A percentile compares a stretch with the other conserved stretches of the same genome.
Evolutionary conservation across 805 yeast species (phyloP).

Genomic region (Myxozyma geophila): DNA sequence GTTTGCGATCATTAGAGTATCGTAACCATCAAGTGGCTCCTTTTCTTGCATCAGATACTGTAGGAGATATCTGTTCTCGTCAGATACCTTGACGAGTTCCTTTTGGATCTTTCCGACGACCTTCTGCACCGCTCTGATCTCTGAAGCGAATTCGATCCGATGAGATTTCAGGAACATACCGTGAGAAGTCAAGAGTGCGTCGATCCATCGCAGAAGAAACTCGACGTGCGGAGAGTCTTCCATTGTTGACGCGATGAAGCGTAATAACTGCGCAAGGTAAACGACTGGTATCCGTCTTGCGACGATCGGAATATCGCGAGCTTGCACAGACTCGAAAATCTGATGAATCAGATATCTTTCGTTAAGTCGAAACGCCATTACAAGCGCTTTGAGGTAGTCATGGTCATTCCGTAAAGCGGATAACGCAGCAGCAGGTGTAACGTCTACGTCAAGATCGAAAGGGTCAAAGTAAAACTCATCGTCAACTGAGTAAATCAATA

Average conservation of each 20-base stretch:
- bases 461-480: slow-evolving; percentile 83
- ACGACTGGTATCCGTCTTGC: slow-evolving; percentile 74
- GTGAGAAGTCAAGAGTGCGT: slow-evolving; percentile 67
- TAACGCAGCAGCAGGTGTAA: slow-evolving; percentile 78
- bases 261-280: slow-evolving; percentile 68
- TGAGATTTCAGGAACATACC: slow-evolving; percentile 72
- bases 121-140: slow-evolving; percentile 30
- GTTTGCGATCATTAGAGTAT: slow-evolving; percentile 1
- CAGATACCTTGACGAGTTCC: slow-evolving; percentile 29
- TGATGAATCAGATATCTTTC: slow-evolving; percentile 73
- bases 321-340: slow-evolving; percentile 74
- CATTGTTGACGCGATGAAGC: slow-evolving; percentile 69
- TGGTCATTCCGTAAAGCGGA: slow-evolving; percentile 60
- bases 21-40: slow-evolving; percentile 4
- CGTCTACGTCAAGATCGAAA: slow-evolving; percentile 88
- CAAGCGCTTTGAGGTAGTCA: slow-evolving; percentile 70
- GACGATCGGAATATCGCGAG: slow-evolving; percentile 69
- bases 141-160: slow-evolving; percentile 59
- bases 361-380: slow-evolving; percentile 92
- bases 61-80: slow-evolving; percentile 28
- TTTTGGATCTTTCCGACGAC: slow-evolving; percentile 17
- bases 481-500: slow-evolving; percentile 80
- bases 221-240: slow-evolving; percentile 82
- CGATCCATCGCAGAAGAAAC: slow-evolving; percentile 81
- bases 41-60: slow-evolving; percentile 19